These are phyloP conservation scores for Peronosclerospora sorghi DNA, from an alignment of 352 stramenopile species.

Conservation along the genomic window DNA sequence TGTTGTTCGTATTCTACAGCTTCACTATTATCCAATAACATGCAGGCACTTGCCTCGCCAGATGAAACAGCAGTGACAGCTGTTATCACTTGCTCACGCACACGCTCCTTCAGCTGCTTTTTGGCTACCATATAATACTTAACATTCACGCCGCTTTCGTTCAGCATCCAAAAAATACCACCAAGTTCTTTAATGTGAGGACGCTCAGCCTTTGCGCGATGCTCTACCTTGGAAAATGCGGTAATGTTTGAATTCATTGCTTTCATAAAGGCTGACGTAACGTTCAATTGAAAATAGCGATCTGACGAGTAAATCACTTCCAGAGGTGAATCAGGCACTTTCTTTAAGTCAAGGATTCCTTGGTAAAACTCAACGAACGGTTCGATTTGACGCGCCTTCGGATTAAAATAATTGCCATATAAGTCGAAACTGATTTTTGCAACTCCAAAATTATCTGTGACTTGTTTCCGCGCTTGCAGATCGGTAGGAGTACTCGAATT, in stretches of 20 bases:
- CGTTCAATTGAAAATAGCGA: constrained; percentile 77
- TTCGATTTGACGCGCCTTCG: constrained; percentile 55
- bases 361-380: constrained; percentile 84
- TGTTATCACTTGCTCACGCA: constrained; percentile 43
- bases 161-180: constrained; percentile 78
- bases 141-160: constrained; percentile 67
- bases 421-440: constrained; percentile 69
- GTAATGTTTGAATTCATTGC: constrained; percentile 54
- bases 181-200: constrained; percentile 74
- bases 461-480: constrained; percentile 27
- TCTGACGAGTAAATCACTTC: constrained; percentile 73
- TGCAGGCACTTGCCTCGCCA: constrained; percentile 41
- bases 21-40: constrained; percentile 51
- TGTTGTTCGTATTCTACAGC: constrained; percentile 71
- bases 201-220: constrained; percentile 31
- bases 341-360: constrained; percentile 62
- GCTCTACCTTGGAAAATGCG: constrained; percentile 56
- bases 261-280: constrained; percentile 79
- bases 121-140: constrained; percentile 75
- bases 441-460: constrained; percentile 58
- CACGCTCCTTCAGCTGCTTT: constrained; percentile 41
- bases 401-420: constrained; percentile 87
- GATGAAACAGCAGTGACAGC: constrained; percentile 39
- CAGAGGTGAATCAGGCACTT: constrained; percentile 50
- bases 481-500: constrained; percentile 19